Evolutionary conservation across 352 stramenopile species (phyloP).

Genomic region (Thalassiosira hispida): DNA sequence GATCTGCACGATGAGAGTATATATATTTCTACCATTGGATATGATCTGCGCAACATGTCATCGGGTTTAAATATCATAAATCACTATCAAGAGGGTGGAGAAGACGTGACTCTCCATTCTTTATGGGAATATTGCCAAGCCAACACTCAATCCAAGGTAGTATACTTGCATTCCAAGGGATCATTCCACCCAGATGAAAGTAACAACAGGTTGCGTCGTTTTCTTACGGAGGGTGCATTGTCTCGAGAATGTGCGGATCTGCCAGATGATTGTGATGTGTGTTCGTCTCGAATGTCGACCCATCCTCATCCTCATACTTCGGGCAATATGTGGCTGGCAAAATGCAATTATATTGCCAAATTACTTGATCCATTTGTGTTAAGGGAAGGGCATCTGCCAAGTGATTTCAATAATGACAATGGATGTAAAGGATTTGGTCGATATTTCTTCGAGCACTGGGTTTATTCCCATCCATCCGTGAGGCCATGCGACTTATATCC

Average conservation of each 20-base stretch:
- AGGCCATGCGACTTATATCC: constrained; percentile 59
- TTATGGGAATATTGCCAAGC: constrained; percentile 49
- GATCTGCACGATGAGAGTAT: no score
- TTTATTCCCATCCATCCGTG: constrained; percentile 46
- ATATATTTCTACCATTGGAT: no score
- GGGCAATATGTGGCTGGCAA: constrained; percentile 65
- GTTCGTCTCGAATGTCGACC: constrained; percentile 52
- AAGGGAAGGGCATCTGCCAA: constrained; percentile 2
- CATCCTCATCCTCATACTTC: constrained; percentile 53
- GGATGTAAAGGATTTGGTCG: constrained; percentile 13
- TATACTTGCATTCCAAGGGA: constrained; percentile 60
- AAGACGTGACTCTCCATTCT: constrained; percentile 35
- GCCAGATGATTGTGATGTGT: constrained; percentile 48
- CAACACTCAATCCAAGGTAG: constrained; percentile 6
- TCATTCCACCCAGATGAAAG: constrained; percentile 31
- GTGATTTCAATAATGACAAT: constrained; percentile 11
- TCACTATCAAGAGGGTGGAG: constrained; percentile 19
- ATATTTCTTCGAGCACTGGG: constrained; percentile 61
- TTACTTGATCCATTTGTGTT: constrained; percentile 40
- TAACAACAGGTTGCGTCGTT: constrained; percentile 33
- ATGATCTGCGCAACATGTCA: no score
- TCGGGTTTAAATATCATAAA: background rate
- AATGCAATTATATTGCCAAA: constrained; percentile 56
- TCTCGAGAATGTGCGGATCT: constrained; percentile 40
- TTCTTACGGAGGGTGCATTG: constrained; percentile 35